phyloP scores from a whole-genome alignment of 495 filamentous ascomycete species.

The Hypoxylon cercidicola region DNA sequence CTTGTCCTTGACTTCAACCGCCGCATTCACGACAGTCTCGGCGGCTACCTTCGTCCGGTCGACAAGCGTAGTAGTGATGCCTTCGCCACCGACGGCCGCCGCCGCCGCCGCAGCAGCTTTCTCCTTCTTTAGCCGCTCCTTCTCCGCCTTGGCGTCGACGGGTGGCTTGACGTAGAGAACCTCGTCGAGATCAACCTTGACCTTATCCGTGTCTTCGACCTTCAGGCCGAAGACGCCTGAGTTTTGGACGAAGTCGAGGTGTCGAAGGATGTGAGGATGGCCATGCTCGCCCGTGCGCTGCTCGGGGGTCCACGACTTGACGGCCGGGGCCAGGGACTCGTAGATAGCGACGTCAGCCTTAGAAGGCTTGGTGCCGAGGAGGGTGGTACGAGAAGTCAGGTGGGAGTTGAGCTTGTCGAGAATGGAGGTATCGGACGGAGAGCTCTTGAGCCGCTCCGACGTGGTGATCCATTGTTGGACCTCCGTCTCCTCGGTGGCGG shows the following conservation, averaged over 20 bases:
- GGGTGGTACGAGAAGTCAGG: slow-evolving; percentile 86
- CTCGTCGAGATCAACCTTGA: slow-evolving; percentile 80
- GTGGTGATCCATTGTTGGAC: slow-evolving; percentile 88
- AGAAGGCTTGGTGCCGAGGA: slow-evolving; percentile 90
- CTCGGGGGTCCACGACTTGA: slow-evolving; percentile 84
- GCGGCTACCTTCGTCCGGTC: slow-evolving; percentile 63
- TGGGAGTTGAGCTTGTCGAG: slow-evolving; percentile 84
- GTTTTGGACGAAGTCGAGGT: slow-evolving; percentile 95
- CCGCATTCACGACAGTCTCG: slow-evolving; percentile 50
- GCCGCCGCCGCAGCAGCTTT: slow-evolving; percentile 72
- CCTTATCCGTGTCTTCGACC: slow-evolving; percentile 78
- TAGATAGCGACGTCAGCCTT: slow-evolving; percentile 91
- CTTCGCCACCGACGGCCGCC: slow-evolving; percentile 49
- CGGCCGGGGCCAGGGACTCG: slow-evolving; percentile 78
- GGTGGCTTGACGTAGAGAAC: slow-evolving; percentile 84
- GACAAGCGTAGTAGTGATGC: slow-evolving; percentile 51
- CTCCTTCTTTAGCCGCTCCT: slow-evolving; percentile 88
- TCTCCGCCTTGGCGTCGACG: slow-evolving; percentile 85
- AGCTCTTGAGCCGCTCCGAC: slow-evolving; percentile 70
- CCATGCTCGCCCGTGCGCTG: slow-evolving; percentile 91
- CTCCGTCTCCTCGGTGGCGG: slow-evolving; percentile 80
- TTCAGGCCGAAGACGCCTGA: slow-evolving; percentile 77
- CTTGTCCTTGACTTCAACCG: slow-evolving; percentile 52
- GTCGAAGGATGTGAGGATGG: slow-evolving; percentile 90
- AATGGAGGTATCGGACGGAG: slow-evolving; percentile 66